Conservation (phyloP, 441 rosid species). For the Populus hybrid region DNA sequence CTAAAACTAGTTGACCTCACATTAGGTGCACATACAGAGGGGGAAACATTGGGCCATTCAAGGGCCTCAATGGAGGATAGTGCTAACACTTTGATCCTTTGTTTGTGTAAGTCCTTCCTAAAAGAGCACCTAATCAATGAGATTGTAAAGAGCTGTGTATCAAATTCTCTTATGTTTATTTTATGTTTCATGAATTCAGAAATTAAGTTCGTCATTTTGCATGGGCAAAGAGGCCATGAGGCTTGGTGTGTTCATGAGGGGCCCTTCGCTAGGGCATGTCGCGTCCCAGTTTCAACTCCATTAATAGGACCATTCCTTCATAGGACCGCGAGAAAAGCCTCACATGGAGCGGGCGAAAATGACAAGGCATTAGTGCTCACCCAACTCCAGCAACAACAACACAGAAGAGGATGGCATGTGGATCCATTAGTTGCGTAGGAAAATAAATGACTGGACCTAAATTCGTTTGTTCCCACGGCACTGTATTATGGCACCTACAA, state of each 20-base stretch:
- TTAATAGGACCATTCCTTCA: conserved; percentile 16
- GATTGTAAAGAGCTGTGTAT: background rate
- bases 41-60: conserved; percentile 34
- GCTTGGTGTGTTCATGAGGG: background rate
- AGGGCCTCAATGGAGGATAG: background rate
- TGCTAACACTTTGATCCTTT: background rate
- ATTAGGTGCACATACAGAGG: conserved; percentile 29
- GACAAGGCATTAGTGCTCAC: conserved; percentile 18
- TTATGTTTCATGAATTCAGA: background rate
- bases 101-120: background rate
- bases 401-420: no score
- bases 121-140: no score
- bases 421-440: no score
- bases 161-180: no score
- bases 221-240: background rate
- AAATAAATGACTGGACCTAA: no score
- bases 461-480: no score
- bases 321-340: conserved; percentile 25
- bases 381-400: background rate
- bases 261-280: conserved; percentile 5
- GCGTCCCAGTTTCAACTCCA: no score
- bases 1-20: conserved; percentile 22
- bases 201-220: background rate
- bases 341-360: conserved; percentile 26
- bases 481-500: no score